Evolutionary conservation across 2,329 filamentous ascomycete species (phyloP).

Genomic region (Colletotrichum coccodes): DNA sequence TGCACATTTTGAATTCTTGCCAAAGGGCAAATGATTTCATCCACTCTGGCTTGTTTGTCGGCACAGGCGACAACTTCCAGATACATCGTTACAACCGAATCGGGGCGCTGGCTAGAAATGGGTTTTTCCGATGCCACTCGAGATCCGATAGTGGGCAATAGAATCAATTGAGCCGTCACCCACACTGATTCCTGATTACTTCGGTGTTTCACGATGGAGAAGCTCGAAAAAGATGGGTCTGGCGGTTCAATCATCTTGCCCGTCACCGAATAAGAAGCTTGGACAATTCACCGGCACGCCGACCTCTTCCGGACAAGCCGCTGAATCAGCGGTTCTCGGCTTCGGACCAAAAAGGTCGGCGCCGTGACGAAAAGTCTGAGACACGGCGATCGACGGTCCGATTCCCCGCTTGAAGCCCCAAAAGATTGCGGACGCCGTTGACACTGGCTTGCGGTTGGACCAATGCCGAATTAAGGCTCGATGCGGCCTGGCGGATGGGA

Average conservation of each 20-base stretch:
- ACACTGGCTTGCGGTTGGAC: not conserved
- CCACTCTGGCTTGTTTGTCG: too few relatives aligned
- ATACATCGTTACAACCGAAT: too few relatives aligned
- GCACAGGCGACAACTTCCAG: too few relatives aligned
- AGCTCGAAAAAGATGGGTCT: not conserved
- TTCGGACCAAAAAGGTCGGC: not conserved
- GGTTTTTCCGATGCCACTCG: too few relatives aligned
- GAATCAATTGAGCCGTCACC: too few relatives aligned
- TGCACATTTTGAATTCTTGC: too few relatives aligned
- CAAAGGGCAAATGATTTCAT: too few relatives aligned
- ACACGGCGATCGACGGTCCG: not conserved
- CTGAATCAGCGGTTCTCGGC: conserved; percentile 16
- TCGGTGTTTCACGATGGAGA: too few relatives aligned
- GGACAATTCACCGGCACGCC: not conserved
- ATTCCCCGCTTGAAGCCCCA: not conserved
- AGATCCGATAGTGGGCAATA: too few relatives aligned
- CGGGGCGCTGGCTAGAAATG: too few relatives aligned
- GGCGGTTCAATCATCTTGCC: not conserved
- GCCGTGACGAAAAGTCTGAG: conserved; percentile 2
- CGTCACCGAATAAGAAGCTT: not conserved
- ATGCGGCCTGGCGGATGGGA: not conserved
- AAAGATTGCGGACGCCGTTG: not conserved
- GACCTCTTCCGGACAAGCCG: conserved; percentile 3
- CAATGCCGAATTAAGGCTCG: not conserved
- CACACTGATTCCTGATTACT: too few relatives aligned